phyloP scores from a whole-genome alignment of 257 asterid species.

The Rehmannia glutinosa region DNA sequence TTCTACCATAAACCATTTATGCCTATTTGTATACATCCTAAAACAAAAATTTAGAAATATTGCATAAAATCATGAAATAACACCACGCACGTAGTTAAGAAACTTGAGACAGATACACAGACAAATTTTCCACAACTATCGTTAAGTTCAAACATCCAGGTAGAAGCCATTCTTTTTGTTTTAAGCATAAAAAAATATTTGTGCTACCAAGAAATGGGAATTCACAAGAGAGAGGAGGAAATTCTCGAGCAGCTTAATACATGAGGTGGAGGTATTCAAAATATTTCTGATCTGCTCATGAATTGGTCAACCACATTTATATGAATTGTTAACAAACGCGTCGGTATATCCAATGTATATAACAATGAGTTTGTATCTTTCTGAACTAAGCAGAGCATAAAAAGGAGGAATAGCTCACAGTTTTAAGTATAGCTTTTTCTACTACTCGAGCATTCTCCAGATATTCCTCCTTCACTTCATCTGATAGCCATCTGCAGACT shows the following conservation, averaged over 20 bases:
- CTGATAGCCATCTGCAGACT: conserved; percentile 65
- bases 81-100: too few species aligned
- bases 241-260: background rate
- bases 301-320: background rate
- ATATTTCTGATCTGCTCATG: background rate
- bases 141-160: too few species aligned
- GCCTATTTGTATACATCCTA: background rate
- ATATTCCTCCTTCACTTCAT: conserved; percentile 59
- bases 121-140: too few species aligned
- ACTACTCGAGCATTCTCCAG: conserved; percentile 46
- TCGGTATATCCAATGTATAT: background rate
- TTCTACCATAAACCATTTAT: background rate
- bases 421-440: conserved; percentile 67
- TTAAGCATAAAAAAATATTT: too few species aligned
- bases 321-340: background rate
- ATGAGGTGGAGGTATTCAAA: background rate
- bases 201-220: background rate
- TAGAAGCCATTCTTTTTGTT: too few species aligned
- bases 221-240: background rate
- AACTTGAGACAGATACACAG: too few species aligned
- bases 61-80: background rate
- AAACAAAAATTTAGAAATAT: background rate
- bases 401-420: conserved; percentile 48
- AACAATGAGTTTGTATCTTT: background rate
- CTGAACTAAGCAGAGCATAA: conserved; percentile 4